Percentiles rank a stretch among this genome's conserved stretches.
Conservation (phyloP, 768 basidiomycete genomes). For the Lactifluus rugatus region DNA sequence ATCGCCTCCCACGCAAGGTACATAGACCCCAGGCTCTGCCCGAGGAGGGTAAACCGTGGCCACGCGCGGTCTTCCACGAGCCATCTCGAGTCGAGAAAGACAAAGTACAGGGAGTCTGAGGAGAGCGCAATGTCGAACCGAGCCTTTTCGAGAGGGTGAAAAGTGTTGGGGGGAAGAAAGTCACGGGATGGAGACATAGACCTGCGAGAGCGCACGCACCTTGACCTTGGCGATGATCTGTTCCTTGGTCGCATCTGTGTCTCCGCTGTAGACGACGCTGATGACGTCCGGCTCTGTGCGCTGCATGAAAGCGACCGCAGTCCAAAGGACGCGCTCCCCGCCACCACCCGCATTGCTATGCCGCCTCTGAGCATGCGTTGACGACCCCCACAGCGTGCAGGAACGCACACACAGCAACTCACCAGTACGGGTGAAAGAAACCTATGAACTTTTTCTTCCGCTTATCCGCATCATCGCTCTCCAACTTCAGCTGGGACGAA, state of each 20-base stretch:
- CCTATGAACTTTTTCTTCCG: conserved; percentile 44
- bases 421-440: conserved; percentile 98
- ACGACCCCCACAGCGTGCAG: neutral
- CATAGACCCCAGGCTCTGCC: conserved; percentile 86
- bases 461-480: conserved; percentile 4
- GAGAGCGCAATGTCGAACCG: conserved; percentile 74
- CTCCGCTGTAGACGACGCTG: conserved; percentile 84
- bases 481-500: conserved; percentile 9
- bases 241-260: conserved; percentile 68
- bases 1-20: conserved; percentile 78
- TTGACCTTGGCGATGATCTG: conserved; percentile 75
- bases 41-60: conserved; percentile 85
- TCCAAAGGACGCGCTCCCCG: conserved; percentile 93
- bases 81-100: conserved; percentile 62
- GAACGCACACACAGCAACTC: conserved; percentile 22
- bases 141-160: conserved; percentile 33
- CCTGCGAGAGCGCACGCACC: conserved; percentile 31
- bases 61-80: conserved; percentile 77
- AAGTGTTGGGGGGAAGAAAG: neutral
- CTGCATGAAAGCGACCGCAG: conserved; percentile 72
- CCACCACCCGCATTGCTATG: conserved; percentile 90
- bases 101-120: conserved; percentile 59
- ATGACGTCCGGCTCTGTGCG: conserved; percentile 52
- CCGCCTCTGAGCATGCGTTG: neutral
- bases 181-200: neutral